Conservation (phyloP, 345 rosid genomes). For the Capsella bursapastoris region DNA sequence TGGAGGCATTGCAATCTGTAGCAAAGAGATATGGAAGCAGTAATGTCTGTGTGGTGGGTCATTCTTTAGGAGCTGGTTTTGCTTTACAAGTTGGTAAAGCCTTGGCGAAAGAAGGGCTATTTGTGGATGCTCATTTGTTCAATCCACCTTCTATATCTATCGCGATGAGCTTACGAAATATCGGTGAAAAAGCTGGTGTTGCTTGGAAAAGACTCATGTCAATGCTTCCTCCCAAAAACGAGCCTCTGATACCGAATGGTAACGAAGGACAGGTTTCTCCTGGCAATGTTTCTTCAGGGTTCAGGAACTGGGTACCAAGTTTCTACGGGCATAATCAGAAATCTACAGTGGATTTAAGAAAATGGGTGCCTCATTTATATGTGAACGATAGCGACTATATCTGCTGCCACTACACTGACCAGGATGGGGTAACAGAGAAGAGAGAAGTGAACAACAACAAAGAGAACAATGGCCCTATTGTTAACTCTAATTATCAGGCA, state of each 20-base stretch:
- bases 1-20: conserved; percentile 63
- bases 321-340: conserved; percentile 56
- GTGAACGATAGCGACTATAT: conserved; percentile 92
- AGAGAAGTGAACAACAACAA: conserved; percentile 27
- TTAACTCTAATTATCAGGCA: conserved; percentile 47
- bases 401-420: conserved; percentile 76
- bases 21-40: conserved; percentile 78
- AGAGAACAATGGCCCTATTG: conserved; percentile 53
- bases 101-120: conserved; percentile 79
- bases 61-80: conserved; percentile 95
- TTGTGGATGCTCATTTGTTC: conserved; percentile 88
- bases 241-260: conserved; percentile 7
- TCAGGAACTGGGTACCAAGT: conserved; percentile 64
- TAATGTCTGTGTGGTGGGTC: conserved; percentile 86
- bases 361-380: conserved; percentile 91
- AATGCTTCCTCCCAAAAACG: conserved; percentile 67
- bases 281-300: conserved; percentile 49
- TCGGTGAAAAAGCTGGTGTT: conserved; percentile 76
- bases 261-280: conserved; percentile 40
- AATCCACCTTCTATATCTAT: conserved; percentile 92
- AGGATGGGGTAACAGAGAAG: conserved; percentile 50
- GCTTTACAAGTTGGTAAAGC: conserved; percentile 97
- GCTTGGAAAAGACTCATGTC: conserved; percentile 83
- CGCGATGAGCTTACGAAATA: conserved; percentile 88
- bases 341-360: conserved; percentile 51